Conservation (phyloP, 176 grass and related monocot species). For the Melocanna baccifera region DNA sequence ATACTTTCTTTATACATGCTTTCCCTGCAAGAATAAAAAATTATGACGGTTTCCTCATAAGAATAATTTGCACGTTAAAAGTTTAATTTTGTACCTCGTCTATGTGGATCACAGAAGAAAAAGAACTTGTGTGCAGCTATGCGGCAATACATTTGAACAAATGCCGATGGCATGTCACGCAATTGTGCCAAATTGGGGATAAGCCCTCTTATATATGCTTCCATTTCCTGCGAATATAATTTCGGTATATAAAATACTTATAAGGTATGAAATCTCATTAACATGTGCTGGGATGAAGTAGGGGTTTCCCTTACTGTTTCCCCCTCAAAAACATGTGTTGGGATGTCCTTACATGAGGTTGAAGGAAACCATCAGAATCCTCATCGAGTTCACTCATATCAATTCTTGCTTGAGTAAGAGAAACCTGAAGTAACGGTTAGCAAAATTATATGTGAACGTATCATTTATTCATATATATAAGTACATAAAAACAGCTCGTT, state of each 20-base stretch:
- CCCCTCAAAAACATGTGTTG: background rate
- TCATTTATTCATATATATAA: background rate
- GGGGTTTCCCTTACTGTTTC: no score
- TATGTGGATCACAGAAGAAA: slow-evolving; percentile 99
- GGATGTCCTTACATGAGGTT: slow-evolving; percentile 73
- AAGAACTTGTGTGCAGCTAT: slow-evolving; percentile 99
- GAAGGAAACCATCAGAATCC: slow-evolving; percentile 99
- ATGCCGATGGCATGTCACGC: slow-evolving; percentile 81
- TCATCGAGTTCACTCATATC: slow-evolving; percentile 99
- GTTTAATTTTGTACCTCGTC: slow-evolving; percentile 51
- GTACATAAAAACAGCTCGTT: background rate
- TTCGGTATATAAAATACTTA: slow-evolving; percentile 27
- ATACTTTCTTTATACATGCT: slow-evolving; percentile 98
- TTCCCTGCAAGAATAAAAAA: slow-evolving; percentile 57
- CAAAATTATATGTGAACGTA: background rate
- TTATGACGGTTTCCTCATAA: background rate
- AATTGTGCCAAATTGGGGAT: slow-evolving; percentile 97
- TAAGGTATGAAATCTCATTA: background rate
- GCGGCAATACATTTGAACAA: slow-evolving; percentile 98
- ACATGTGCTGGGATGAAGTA: background rate
- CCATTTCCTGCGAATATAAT: slow-evolving; percentile 81
- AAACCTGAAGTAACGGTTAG: slow-evolving; percentile 63
- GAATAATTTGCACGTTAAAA: slow-evolving; percentile 3
- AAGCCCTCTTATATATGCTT: slow-evolving; percentile 96
- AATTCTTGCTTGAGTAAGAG: slow-evolving; percentile 98